Evolutionary conservation across 2,329 filamentous ascomycete genomes (phyloP), one percentile per base, ranked within the genome.

Genomic region (Didymella lethalis): DNA sequence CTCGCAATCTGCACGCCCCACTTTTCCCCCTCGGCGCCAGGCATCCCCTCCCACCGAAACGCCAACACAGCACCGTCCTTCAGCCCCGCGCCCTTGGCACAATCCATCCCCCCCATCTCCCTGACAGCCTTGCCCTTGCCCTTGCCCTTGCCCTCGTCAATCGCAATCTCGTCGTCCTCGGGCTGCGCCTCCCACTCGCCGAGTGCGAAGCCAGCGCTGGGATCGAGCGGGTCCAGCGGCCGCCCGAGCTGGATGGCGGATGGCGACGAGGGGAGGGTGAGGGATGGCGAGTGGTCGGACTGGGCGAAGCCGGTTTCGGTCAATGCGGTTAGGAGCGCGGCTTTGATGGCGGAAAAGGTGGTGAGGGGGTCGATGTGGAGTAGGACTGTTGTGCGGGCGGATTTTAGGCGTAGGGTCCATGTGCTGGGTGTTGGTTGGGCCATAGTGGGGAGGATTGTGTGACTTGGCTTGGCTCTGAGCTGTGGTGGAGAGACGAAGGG

Each of bases 331-430:
- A 79, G 73, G 11, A 84, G 79, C 28, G 77, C 69, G 7, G 69
- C 41, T 63, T 82, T 81, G 23, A 83, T 69, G 1, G 70, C 68
- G 14, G 64, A 43, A 54, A 83, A 76, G 48, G 75, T 73, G 53
- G 77, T 67, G 6, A 81, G 72, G 0, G 79, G 79, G 50, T 81
- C 76, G 64, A 77, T 70, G 70, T 83, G 79, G 0, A 84, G 75
- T 41, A 83, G 68, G 60, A 83, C 67, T 32, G 81, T 83, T 31
- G 76, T 80, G 47, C 76, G 78, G 67, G 77, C 69, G 52, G 78
- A 70, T 64, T 83, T 83, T 65, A 83, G 77, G 57, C 80, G 80
- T 29, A 83, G 74, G 0, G 80, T 82, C 73, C 73, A 76, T 18
- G 74, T 73, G 56, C 62, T 61, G 4, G 75, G 67, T 5, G 65